Conservation (phyloP, 352 stramenopile species). For the Pythium phragmitis region DNA sequence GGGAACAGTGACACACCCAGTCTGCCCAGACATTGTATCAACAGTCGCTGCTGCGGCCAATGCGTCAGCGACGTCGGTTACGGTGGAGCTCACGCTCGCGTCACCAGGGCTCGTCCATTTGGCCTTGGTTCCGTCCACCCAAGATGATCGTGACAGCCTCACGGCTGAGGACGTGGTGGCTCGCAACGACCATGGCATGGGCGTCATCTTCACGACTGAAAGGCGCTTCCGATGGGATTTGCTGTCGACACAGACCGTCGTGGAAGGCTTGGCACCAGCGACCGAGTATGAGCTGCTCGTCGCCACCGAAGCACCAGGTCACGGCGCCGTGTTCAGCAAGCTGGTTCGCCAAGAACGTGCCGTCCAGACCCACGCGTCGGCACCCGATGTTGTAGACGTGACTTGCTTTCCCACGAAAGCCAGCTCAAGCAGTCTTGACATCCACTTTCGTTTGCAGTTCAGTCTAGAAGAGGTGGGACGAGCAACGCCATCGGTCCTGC, state of each 20-base stretch:
- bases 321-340: slow-evolving; percentile 49
- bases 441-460: slow-evolving; percentile 47
- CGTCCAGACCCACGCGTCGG: slow-evolving; percentile 54
- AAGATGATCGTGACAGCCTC: background rate
- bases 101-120: slow-evolving; percentile 50
- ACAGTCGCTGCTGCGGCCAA: slow-evolving; percentile 30
- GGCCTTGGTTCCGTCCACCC: slow-evolving; percentile 38
- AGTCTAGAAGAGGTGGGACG: slow-evolving; percentile 37
- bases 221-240: slow-evolving; percentile 29
- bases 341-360: slow-evolving; percentile 27
- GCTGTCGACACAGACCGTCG: slow-evolving; percentile 28
- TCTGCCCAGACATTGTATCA: slow-evolving; percentile 37
- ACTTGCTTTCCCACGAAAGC: slow-evolving; percentile 36
- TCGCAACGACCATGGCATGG: background rate
- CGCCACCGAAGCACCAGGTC: slow-evolving; percentile 52
- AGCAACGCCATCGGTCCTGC: slow-evolving; percentile 29
- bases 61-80: slow-evolving; percentile 33
- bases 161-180: slow-evolving; percentile 14
- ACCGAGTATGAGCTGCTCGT: slow-evolving; percentile 63
- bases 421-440: slow-evolving; percentile 39
- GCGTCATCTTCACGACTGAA: slow-evolving; percentile 28
- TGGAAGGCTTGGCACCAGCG: slow-evolving; percentile 36
- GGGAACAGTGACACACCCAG: slow-evolving; percentile 52
- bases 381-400: slow-evolving; percentile 39
- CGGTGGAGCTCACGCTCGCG: slow-evolving; percentile 37